Evolutionary conservation across 2,329 filamentous ascomycete species (phyloP).

Genomic region (Tolypocladium nubicola): DNA sequence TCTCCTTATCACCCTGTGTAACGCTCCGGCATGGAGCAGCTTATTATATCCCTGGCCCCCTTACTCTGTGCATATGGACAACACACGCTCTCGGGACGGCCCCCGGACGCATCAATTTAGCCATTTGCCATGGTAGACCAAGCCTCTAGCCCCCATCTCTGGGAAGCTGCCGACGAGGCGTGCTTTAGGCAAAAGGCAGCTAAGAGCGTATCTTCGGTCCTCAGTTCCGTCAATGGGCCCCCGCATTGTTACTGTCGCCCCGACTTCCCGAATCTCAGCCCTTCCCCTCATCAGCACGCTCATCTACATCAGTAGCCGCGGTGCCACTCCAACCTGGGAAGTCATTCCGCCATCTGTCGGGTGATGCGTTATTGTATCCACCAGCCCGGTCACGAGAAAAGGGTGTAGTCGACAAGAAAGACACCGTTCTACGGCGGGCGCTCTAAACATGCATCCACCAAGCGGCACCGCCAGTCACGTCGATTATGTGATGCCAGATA

Average conservation of each 20-base stretch:
- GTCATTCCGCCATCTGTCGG: background rate
- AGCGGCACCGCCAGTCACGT: background rate
- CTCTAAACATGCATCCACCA: background rate
- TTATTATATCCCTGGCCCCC: too few relatives aligned
- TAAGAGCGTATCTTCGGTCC: too few relatives aligned
- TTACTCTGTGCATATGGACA: too few relatives aligned
- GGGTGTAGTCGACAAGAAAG: background rate
- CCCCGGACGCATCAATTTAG: too few relatives aligned
- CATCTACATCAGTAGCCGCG: too few relatives aligned
- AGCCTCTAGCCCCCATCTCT: too few relatives aligned
- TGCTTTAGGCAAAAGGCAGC: too few relatives aligned
- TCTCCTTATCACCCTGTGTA: background rate
- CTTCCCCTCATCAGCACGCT: background rate
- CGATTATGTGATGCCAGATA: background rate
- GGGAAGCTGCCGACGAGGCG: too few relatives aligned
- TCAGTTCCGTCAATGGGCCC: too few relatives aligned
- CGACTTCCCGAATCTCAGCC: background rate
- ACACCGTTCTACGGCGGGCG: background rate
- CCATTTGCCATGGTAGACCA: too few relatives aligned
- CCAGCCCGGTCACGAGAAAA: background rate
- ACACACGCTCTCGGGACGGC: too few relatives aligned
- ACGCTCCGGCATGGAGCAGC: background rate
- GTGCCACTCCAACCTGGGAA: background rate
- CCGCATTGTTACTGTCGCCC: too few relatives aligned
- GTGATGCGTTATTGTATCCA: background rate